A percentile compares a stretch with the other conserved stretches of the same genome.
Evolutionary conservation across 345 rosid genomes (phyloP).

Genomic region (Eutrema japonicum): DNA sequence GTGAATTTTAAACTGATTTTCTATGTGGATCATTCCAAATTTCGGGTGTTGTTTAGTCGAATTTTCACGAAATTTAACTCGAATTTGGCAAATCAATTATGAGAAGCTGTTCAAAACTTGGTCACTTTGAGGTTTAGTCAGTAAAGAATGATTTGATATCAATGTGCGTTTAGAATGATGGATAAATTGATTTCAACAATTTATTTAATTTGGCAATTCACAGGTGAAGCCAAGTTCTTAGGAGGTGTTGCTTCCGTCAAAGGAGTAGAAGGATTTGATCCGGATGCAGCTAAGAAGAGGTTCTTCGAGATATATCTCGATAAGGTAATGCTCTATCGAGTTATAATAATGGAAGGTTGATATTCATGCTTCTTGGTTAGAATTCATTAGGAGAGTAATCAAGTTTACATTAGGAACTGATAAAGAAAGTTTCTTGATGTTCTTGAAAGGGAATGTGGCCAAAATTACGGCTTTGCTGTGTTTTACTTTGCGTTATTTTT

Average conservation of each 20-base stretch:
- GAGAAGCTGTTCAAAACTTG: not conserved
- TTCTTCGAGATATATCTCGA: constrained; percentile 91
- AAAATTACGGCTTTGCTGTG: not conserved
- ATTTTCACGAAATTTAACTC: not conserved
- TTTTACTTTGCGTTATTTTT: not conserved
- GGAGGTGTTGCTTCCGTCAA: constrained; percentile 93
- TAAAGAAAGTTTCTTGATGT: constrained; percentile 9
- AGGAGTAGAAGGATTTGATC: constrained; percentile 68
- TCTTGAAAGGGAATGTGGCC: constrained; percentile 5
- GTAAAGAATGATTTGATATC: not conserved
- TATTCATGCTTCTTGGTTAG: constrained; percentile 6
- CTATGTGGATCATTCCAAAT: not conserved
- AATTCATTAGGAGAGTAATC: not conserved
- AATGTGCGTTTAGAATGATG: not conserved
- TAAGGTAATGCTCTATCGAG: constrained; percentile 53
- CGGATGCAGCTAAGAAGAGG: constrained; percentile 73
- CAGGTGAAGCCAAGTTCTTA: constrained; percentile 90
- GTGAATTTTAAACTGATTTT: not conserved
- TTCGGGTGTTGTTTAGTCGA: not conserved
- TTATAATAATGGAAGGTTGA: not conserved
- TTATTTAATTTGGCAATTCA: constrained; percentile 15
- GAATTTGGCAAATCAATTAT: not conserved
- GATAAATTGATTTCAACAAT: not conserved
- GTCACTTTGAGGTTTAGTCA: not conserved
- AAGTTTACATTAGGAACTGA: not conserved